Evolutionary conservation across 1,284 basidiomycete genomes (phyloP).

Genomic region (Tremellales sp.): DNA sequence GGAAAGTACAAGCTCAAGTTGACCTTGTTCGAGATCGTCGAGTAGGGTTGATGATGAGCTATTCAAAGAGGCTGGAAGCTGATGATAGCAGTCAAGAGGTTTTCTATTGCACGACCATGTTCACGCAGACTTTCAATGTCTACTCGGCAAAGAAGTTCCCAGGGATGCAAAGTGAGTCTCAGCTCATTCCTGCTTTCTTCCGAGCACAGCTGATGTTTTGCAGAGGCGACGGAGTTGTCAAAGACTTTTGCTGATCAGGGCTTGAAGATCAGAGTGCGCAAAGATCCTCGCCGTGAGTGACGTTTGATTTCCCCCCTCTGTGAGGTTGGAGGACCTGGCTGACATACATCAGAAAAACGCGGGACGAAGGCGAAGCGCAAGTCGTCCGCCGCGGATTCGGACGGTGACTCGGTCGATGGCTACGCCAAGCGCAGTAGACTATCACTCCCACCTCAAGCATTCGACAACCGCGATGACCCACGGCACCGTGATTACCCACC

Average conservation of each 20-base stretch:
- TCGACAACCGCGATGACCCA: constrained; percentile 4
- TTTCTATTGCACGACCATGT: constrained; percentile 81
- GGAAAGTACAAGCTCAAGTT: constrained; percentile 83
- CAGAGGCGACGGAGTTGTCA: constrained; percentile 81
- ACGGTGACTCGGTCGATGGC: not conserved
- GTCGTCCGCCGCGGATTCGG: not conserved
- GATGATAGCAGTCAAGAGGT: constrained; percentile 62
- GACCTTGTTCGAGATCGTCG: constrained; percentile 87
- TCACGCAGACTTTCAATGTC: constrained; percentile 64
- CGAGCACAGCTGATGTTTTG: not conserved
- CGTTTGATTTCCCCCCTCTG: not conserved
- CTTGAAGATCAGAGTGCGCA: constrained; percentile 86
- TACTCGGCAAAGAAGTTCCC: constrained; percentile 94
- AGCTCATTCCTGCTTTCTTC: constrained; percentile 1
- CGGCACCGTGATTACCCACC: constrained; percentile 17
- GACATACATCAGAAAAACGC: not conserved
- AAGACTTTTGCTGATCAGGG: constrained; percentile 86
- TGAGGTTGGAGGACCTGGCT: not conserved
- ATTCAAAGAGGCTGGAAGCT: not conserved
- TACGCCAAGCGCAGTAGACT: not conserved
- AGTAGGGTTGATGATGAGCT: constrained; percentile 55
- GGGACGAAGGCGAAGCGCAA: not conserved
- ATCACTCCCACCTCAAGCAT: constrained; percentile 1
- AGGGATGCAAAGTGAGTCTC: constrained; percentile 73
- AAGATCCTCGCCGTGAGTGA: constrained; percentile 56